Base-by-base conservation (phyloP, 2,329 filamentous ascomycete species). In the Claviceps digitariae region DNA sequence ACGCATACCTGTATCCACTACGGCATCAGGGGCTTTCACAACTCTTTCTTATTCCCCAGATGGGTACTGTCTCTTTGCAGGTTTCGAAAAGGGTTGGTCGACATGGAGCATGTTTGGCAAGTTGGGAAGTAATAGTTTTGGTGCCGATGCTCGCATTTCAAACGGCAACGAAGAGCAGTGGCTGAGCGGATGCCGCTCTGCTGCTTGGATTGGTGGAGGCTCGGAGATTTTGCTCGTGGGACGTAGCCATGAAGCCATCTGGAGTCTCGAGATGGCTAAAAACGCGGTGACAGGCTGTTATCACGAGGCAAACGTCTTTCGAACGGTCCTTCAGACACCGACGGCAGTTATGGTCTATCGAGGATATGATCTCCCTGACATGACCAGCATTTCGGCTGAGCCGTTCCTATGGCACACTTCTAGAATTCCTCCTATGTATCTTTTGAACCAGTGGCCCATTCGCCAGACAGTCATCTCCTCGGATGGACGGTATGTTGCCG, bases 91-190 rank as follows among this genome's bases (percentile, higher is more conserved):
- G 55, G 94, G 93, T 0, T 98, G 93, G 93, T 86, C 87, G 4
- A 91, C 84, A 48, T 98, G 91, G 91, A 97, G 91, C 66, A 93
- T 97, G 40, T 98, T 95, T 68, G 93, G 93, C 36, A 96, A 95
- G 67, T 78, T 85, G 2, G 84, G 90, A 15, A 90, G 86, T 53
- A 88, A 82, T 60, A 95, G 88, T 64, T 97, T 97, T 65, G 76
- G 78, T 7, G 76, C 80, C 13, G 87, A 95, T 61, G 72, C 74
- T 27, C 69, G 72, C 2, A 73, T 89, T 40, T 81, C 83, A 2
- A 71, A 77, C 49, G 70, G 72, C 7, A 91, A 93, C 62, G 78
- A 77, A 29, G 91, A 98, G 64, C 77, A 80, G 46, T 97, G 91
- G 89, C 74, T 97, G n/a, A 76, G 78, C 6, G 88, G 90, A 3